Evolutionary conservation across 768 basidiomycete genomes (phyloP).

Genomic region (Favolaschia claudopus): DNA sequence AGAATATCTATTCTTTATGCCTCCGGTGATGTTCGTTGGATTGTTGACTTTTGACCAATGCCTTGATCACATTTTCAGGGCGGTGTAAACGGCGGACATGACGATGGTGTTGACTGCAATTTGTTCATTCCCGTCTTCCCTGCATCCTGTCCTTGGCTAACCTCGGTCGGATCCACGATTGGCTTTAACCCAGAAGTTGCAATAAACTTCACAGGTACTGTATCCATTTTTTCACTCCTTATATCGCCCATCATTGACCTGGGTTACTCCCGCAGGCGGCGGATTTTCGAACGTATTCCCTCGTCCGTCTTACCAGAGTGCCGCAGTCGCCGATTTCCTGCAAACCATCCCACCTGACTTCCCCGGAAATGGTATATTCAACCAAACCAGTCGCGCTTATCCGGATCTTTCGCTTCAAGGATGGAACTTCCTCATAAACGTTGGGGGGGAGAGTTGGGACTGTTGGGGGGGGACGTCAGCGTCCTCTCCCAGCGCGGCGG

Average conservation of each 20-base stretch:
- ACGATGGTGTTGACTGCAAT: constrained; percentile 27
- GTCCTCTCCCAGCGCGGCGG: constrained; percentile 50
- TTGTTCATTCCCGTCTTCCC: constrained; percentile 40
- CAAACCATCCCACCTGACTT: constrained; percentile 20
- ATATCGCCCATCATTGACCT: not conserved
- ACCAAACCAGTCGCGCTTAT: constrained; percentile 25
- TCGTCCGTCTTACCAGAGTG: constrained; percentile 41
- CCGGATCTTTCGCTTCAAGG: constrained; percentile 27
- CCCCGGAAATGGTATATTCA: constrained; percentile 23
- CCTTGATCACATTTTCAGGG: not conserved
- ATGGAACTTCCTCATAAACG: constrained; percentile 10
- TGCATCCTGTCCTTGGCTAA: constrained; percentile 16
- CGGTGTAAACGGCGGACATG: constrained; percentile 15
- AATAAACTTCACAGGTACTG: not conserved
- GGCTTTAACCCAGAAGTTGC: constrained; percentile 11
- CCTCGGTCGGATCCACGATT: constrained; percentile 8
- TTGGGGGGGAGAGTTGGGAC: not conserved
- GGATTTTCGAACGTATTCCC: constrained; percentile 50
- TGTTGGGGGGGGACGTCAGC: constrained; percentile 54
- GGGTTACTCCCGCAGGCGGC: constrained; percentile 33
- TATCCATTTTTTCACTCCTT: too few species aligned
- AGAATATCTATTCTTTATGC: constrained; percentile 14
- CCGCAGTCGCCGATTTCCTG: constrained; percentile 37
- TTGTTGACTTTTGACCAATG: not conserved
- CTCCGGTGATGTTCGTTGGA: constrained; percentile 12